Conservation (phyloP, 2,329 filamentous ascomycete species). For the Claviceps sp. region DNA sequence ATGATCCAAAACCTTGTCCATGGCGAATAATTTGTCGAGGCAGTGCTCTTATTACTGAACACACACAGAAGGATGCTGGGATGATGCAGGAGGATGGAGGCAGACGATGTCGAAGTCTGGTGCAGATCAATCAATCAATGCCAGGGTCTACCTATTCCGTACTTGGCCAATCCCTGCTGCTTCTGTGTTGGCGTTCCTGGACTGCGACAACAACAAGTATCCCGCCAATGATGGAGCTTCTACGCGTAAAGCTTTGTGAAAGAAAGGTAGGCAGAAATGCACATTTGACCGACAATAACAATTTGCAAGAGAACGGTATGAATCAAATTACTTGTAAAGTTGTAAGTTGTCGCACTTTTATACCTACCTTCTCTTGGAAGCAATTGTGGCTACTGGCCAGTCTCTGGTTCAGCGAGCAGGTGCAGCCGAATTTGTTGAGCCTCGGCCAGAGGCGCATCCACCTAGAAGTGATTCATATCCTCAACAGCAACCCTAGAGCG, state of each 20-base stretch:
- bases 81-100: neutral
- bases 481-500: neutral
- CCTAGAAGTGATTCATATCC: neutral
- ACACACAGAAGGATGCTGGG: neutral
- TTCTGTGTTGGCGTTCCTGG: neutral
- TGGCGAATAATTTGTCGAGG: constrained; percentile 7
- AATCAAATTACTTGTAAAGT: too few species aligned
- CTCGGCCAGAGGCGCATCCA: neutral
- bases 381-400: too few species aligned
- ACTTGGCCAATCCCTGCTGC: neutral
- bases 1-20: constrained; percentile 15
- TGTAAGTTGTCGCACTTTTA: too few species aligned
- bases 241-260: too few species aligned
- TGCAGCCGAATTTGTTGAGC: constrained; percentile 6
- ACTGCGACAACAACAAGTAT: neutral
- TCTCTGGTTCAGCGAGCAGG: neutral
- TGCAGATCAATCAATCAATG: neutral
- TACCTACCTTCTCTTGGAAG: too few species aligned
- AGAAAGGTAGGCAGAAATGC: too few species aligned
- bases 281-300: too few species aligned
- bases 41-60: neutral
- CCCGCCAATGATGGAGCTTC: too few species aligned
- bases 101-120: neutral
- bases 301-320: too few species aligned
- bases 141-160: neutral